These are phyloP conservation scores for Annona squamosa DNA, from an alignment of 164 flowering plant species.

Conservation along the genomic window DNA sequence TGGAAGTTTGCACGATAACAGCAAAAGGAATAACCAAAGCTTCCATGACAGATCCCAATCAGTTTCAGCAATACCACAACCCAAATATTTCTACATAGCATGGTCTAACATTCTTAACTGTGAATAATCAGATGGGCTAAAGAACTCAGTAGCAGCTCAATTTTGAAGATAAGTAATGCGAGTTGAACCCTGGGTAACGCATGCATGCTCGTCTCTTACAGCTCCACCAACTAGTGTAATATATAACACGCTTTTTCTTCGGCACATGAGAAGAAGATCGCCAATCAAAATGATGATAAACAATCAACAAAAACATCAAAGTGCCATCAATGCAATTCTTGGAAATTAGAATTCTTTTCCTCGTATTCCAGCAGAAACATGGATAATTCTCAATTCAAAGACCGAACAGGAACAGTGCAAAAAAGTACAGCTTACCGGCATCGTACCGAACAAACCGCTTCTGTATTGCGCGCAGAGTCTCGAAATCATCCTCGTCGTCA, in stretches of 20 bases:
- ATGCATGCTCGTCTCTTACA: too few species aligned
- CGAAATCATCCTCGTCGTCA: slow-evolving; percentile 55
- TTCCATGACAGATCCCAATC: too few species aligned
- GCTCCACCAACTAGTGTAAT: too few species aligned
- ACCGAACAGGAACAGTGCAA: background rate
- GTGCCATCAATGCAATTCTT: background rate
- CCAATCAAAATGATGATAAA: background rate
- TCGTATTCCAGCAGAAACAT: background rate
- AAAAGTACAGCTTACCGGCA: slow-evolving; percentile 20
- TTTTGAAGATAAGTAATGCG: too few species aligned
- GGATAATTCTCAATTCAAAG: background rate
- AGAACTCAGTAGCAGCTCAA: too few species aligned
- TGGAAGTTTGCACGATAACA: background rate
- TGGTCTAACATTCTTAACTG: too few species aligned
- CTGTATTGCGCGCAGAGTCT: slow-evolving; percentile 59
- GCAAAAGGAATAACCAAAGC: background rate
- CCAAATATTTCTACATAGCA: too few species aligned
- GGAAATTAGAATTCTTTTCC: background rate
- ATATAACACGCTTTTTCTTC: background rate
- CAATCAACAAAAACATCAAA: background rate
- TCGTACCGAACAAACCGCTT: slow-evolving; percentile 49
- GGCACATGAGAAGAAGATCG: background rate
- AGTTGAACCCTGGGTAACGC: too few species aligned
- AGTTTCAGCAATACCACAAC: too few species aligned
- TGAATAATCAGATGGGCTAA: too few species aligned